Percentiles rank a stretch among this genome's conserved stretches.
Evolutionary conservation across 83 land plant genomes (phyloP).

Genomic region (Thuja plicata): DNA sequence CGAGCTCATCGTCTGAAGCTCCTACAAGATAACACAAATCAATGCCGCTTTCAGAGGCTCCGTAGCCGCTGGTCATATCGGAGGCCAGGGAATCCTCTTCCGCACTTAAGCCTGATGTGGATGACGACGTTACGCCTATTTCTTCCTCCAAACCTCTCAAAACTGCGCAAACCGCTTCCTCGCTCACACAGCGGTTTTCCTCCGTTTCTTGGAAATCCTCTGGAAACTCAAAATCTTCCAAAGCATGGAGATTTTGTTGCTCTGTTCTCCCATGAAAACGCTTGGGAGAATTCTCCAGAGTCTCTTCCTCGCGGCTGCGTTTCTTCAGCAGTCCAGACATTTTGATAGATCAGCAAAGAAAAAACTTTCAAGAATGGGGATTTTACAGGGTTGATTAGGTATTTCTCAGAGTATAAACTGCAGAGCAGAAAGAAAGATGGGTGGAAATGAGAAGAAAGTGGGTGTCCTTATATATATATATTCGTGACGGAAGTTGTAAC

Average conservation of each 20-base stretch:
- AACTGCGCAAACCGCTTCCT: not conserved
- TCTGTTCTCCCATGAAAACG: not conserved
- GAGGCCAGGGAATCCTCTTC: not conserved
- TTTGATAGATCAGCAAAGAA: not conserved
- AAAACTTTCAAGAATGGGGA: not conserved
- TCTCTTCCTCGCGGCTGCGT: not conserved
- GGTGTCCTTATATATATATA: not conserved
- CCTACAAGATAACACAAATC: not conserved
- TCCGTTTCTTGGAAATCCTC: not conserved
- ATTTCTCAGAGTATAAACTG: not conserved
- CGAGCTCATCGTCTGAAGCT: slow-evolving; percentile 1
- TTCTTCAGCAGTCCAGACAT: not conserved
- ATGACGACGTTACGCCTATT: not conserved
- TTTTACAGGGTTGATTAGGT: not conserved
- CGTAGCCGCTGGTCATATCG: not conserved
- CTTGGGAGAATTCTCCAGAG: not conserved
- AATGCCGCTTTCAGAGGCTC: not conserved
- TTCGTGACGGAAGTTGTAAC: not conserved
- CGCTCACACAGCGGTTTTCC: not conserved
- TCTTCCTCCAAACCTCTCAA: not conserved
- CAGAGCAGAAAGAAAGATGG: not conserved
- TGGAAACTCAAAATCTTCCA: not conserved
- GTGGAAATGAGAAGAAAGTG: not conserved
- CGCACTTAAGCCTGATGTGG: no score
- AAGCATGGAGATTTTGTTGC: not conserved